These are phyloP conservation scores for Cystobasidium tubakii DNA, from an alignment of 768 basidiomycete genomes.

Conservation along the genomic window DNA sequence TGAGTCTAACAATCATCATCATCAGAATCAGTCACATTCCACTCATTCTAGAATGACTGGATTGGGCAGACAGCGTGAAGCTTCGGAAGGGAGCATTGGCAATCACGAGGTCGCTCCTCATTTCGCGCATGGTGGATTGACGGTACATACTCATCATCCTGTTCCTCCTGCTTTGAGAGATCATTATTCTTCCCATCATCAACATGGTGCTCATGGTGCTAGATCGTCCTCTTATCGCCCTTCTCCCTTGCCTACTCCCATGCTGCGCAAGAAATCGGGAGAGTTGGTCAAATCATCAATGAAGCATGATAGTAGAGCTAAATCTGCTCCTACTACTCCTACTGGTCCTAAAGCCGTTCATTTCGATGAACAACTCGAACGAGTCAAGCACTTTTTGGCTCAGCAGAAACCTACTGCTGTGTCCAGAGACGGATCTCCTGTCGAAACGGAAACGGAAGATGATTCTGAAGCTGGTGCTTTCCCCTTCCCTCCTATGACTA, in stretches of 20 bases:
- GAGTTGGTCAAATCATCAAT: constrained; percentile 86
- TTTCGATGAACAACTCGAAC: constrained; percentile 84
- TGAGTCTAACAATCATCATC: constrained; percentile 1
- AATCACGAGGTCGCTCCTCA: neutral
- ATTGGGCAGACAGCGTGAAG: neutral
- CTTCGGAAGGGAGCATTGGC: constrained; percentile 4
- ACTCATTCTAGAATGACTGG: constrained; percentile 13
- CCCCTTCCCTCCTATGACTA: constrained; percentile 49
- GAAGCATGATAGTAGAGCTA: constrained; percentile 57
- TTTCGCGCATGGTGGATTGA: neutral
- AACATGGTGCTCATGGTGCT: neutral
- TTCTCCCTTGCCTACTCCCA: constrained; percentile 48
- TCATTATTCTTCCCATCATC: neutral
- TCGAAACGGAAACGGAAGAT: constrained; percentile 56
- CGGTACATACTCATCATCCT: constrained; percentile 9
- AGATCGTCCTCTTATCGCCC: constrained; percentile 16
- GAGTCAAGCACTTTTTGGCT: constrained; percentile 87
- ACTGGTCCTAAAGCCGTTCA: constrained; percentile 73
- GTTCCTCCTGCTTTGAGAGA: neutral
- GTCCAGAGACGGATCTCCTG: constrained; percentile 77
- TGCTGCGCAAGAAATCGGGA: constrained; percentile 86
- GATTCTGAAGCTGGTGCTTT: constrained; percentile 48
- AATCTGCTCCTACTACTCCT: constrained; percentile 75
- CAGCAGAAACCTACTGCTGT: constrained; percentile 94
- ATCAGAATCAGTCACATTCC: neutral